Evolutionary conservation across 1,284 basidiomycete species (phyloP).

Genomic region (Rhodotorula mucilaginosa): DNA sequence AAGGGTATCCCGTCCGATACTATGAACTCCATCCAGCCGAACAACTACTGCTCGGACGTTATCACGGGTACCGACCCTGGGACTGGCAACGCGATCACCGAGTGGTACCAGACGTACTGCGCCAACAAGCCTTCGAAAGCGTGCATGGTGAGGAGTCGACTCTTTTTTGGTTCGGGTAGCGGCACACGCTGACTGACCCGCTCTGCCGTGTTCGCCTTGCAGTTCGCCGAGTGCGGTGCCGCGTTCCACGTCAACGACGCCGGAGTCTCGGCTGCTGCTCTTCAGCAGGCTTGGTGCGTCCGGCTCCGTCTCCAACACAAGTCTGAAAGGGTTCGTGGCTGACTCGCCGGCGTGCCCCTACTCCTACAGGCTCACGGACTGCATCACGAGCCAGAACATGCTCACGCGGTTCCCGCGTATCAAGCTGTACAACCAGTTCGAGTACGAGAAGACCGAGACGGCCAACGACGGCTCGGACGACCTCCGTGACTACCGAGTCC

Average conservation of each 20-base stretch:
- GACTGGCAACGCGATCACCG: constrained; percentile 20
- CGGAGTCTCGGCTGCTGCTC: constrained; percentile 27
- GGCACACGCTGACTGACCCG: not conserved
- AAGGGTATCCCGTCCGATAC: constrained; percentile 36
- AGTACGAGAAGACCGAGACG: constrained; percentile 43
- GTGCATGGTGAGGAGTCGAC: constrained; percentile 38
- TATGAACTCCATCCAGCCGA: constrained; percentile 36
- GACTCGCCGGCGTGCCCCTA: not conserved
- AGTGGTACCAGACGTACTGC: constrained; percentile 43
- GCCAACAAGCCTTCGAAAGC: constrained; percentile 34
- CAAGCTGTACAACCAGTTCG: constrained; percentile 45
- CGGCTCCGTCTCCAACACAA: too few relatives aligned
- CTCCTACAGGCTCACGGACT: constrained; percentile 33
- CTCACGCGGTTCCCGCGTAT: constrained; percentile 38
- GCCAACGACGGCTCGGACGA: constrained; percentile 39
- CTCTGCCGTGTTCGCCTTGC: not conserved
- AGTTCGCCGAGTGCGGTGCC: constrained; percentile 45
- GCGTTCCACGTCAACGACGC: constrained; percentile 44
- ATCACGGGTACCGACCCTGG: constrained; percentile 38
- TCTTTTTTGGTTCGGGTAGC: not conserved
- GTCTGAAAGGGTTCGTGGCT: too few relatives aligned
- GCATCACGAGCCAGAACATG: constrained; percentile 32
- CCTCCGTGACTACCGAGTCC: constrained; percentile 43
- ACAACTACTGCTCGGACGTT: constrained; percentile 38
- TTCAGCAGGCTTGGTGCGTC: constrained; percentile 43